Base-by-base conservation (phyloP, 1,284 basidiomycete genomes). In the Malassezia japonica region DNA sequence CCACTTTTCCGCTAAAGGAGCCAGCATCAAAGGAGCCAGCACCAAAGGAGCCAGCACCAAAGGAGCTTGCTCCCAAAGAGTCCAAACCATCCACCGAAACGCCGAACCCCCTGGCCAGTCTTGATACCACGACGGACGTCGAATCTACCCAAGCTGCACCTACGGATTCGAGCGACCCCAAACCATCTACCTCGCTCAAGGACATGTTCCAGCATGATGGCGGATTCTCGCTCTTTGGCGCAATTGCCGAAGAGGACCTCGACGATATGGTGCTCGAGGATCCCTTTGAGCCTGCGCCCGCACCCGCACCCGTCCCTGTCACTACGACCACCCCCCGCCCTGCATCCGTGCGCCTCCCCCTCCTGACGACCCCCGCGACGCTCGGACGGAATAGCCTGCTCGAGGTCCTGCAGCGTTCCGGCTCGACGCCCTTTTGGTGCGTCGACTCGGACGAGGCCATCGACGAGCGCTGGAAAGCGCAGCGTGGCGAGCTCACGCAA, bases 201-300 rank as follows among this genome's bases (percentile, higher is more conserved):
- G 60, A 62, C 32, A 70, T 70, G 67, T 70, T 70, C 55, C 57
- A 57, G 45, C 64, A 67, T 15, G 47, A 43, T 24, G 59, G 39
- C 1, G 54, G 55, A 1, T 70, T 71, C 24, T 61, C 62, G 21
- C 43, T 71, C 5, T 59, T 71, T 46, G 65, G 61, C 9, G 51
- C 50, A n/a, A 46, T 66, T 32, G 53, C 39, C 32, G 64, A 61
- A 2, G 50, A 59, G n/a, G 61, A 63, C 12, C 49, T 60, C 2
- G 64, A 67, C 38, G 56, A 60, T 4, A 53, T 60, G 15, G 48
- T 20, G 34, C 41, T 25, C 40, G 42, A 33, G 18, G 42, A 18
- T 28, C 44, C 39, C 41, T 12, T 24, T 35, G 13, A 48, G 45
- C 7, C 32, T 15, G 15, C 33, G 27, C 35, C 33, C 7, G 32